Evolutionary conservation across 495 filamentous ascomycete species (phyloP).

Genomic region (Rusavskia elegans): DNA sequence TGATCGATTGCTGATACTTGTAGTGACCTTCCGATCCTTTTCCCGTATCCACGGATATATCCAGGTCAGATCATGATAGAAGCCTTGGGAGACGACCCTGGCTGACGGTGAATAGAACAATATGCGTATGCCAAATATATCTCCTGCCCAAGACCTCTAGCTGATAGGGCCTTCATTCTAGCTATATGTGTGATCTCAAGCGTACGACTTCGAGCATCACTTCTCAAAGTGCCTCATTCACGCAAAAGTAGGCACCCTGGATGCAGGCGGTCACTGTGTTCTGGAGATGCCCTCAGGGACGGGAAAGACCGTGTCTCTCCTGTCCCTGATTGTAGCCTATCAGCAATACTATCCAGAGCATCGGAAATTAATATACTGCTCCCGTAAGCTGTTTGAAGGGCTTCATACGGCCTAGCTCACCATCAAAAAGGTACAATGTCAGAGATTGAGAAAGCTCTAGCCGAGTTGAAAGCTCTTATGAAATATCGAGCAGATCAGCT

Average conservation of each 20-base stretch:
- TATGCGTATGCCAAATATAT: constrained; percentile 47
- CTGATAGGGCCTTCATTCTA: constrained; percentile 11
- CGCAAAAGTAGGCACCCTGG: constrained; percentile 50
- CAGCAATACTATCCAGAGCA: constrained; percentile 83
- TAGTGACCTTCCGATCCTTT: constrained; percentile 85
- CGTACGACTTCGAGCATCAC: constrained; percentile 23
- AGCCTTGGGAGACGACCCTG: background rate
- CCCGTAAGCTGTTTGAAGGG: constrained; percentile 38
- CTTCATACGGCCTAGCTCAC: constrained; percentile 7
- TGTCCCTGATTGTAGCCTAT: constrained; percentile 92
- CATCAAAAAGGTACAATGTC: constrained; percentile 52
- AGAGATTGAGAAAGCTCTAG: constrained; percentile 89
- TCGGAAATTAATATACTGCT: constrained; percentile 96
- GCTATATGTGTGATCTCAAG: constrained; percentile 98
- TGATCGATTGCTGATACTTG: constrained; percentile 3
- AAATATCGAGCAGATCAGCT: constrained; percentile 79
- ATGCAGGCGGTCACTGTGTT: constrained; percentile 91
- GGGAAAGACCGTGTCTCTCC: constrained; percentile 88
- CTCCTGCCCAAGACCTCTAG: background rate
- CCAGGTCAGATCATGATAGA: constrained; percentile 37
- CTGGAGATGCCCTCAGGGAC: constrained; percentile 99
- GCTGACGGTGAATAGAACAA: constrained; percentile 44
- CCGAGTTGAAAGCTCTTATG: constrained; percentile 85
- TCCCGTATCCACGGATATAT: constrained; percentile 94
- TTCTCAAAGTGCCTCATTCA: constrained; percentile 1